Evolutionary conservation across 345 rosid genomes (phyloP), one percentile per base, ranked within the genome.

Genomic region (Populus simonii): DNA sequence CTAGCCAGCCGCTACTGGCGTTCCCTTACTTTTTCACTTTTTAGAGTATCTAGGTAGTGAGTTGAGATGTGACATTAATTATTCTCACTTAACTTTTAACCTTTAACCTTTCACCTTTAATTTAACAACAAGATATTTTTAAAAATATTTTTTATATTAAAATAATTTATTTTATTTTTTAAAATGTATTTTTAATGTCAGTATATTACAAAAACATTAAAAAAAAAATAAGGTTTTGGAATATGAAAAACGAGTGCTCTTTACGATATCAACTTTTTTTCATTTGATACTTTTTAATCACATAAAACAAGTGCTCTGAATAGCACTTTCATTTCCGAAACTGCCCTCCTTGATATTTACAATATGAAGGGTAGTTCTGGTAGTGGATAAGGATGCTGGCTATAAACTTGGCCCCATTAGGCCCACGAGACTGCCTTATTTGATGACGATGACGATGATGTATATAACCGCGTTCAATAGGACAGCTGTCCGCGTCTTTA

Each of bases 401-500:
- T 8, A 1, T 8, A 43, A 41, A 5, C 62, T 78, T 51, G 78
- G 78, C 62, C 25, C 38, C 51, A 25, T 45, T 12, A 29, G 83
- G 78, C 80, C 81, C 80, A 43, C 71, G 12, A 70, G 38, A 7
- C 5, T 66, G 23, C 61, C 39, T 68, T 35, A 72, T 36, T 47
- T 59, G 77, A 75, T 8, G 73, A 70, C 29, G 71, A 71, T 5
- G 71, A 80, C 23, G 79, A 67, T 76, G 81, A 79, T 23, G 85
- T 39, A 31, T 43, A 8, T 7, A 68, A 71, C 80, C 85, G 81
- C 81, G 88, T 85, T 53, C 47, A 31, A 63, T 2, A 1, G 55
- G 80, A 82, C 85, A 80, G 72, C 61, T 82, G 85, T 80, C 85
- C 78, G 75, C 84, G 68, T 73, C 77, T 80, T 67, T 0, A 4